These are phyloP conservation scores for Yarrowia osloensis DNA, from an alignment of 805 yeast genomes.

Conservation along the genomic window DNA sequence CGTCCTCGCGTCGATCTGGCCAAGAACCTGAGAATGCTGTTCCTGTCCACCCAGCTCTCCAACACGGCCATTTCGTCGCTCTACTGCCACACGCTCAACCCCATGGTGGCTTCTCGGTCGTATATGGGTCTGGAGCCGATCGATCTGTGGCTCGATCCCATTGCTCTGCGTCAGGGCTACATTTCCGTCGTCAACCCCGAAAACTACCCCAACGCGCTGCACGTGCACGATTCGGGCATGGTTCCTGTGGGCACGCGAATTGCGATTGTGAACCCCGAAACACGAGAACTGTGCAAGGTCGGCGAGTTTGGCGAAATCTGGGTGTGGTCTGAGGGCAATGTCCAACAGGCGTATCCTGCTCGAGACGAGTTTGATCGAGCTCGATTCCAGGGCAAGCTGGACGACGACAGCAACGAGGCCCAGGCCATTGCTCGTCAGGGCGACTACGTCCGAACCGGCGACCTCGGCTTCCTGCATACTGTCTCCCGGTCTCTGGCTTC, in stretches of 20 bases:
- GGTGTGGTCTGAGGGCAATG: conserved; percentile 89
- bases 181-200: conserved; percentile 76
- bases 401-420: conserved; percentile 40
- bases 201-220: conserved; percentile 66
- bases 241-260: conserved; percentile 93
- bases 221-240: conserved; percentile 91
- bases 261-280: conserved; percentile 94
- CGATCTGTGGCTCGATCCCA: conserved; percentile 81
- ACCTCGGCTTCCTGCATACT: conserved; percentile 86
- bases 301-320: conserved; percentile 98
- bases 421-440: conserved; percentile 42
- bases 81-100: conserved; percentile 77
- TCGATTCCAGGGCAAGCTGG: conserved; percentile 65
- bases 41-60: conserved; percentile 64
- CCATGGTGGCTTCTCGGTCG: conserved; percentile 80
- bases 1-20: conserved; percentile 66
- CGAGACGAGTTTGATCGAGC: conserved; percentile 54
- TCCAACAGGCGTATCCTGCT: conserved; percentile 55
- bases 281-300: conserved; percentile 68
- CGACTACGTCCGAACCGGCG: conserved; percentile 87
- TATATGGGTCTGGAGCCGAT: conserved; percentile 87
- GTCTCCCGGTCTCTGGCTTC: conserved; percentile 50
- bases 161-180: conserved; percentile 86
- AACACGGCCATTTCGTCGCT: conserved; percentile 72
- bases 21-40: conserved; percentile 58